Evolutionary conservation across 768 basidiomycete species (phyloP).

Genomic region (Lactarius vividus): DNA sequence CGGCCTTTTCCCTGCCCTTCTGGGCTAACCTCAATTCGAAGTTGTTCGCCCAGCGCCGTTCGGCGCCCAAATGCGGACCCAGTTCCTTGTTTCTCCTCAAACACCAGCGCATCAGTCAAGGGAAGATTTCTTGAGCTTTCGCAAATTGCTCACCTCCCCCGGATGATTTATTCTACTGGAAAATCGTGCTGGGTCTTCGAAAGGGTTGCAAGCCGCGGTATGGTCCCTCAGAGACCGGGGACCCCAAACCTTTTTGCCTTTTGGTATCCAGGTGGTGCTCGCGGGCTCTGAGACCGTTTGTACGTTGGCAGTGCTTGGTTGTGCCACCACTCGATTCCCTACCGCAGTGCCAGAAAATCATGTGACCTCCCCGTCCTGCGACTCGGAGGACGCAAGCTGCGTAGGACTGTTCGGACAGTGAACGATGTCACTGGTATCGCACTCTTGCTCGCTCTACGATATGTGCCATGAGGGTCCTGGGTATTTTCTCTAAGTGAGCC

Average conservation of each 20-base stretch:
- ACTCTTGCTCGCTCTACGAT: neutral
- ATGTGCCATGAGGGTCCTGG: slow-evolving; percentile 10
- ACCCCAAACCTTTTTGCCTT: neutral
- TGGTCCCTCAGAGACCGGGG: neutral
- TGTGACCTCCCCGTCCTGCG: neutral
- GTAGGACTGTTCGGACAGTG: neutral
- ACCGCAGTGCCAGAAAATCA: neutral
- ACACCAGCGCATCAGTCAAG: slow-evolving; percentile 18
- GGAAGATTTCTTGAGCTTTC: slow-evolving; percentile 13
- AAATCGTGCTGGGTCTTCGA: neutral
- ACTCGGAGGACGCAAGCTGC: neutral
- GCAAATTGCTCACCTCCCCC: slow-evolving; percentile 22
- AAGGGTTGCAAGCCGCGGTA: neutral
- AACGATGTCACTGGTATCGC: neutral
- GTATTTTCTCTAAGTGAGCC: slow-evolving; percentile 3
- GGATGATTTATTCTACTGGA: slow-evolving; percentile 4
- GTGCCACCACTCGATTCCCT: neutral
- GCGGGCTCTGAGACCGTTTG: neutral
- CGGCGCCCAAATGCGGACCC: slow-evolving; percentile 27
- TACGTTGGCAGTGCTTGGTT: slow-evolving; percentile 3
- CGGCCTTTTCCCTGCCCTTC: slow-evolving; percentile 28
- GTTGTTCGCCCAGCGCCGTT: slow-evolving; percentile 21
- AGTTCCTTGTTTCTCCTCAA: slow-evolving; percentile 24
- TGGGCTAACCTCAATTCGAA: slow-evolving; percentile 30
- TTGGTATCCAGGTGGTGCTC: neutral